Evolutionary conservation across 352 stramenopile genomes (phyloP), one percentile per base, ranked within the genome.

Genomic region (Pythium volutum): DNA sequence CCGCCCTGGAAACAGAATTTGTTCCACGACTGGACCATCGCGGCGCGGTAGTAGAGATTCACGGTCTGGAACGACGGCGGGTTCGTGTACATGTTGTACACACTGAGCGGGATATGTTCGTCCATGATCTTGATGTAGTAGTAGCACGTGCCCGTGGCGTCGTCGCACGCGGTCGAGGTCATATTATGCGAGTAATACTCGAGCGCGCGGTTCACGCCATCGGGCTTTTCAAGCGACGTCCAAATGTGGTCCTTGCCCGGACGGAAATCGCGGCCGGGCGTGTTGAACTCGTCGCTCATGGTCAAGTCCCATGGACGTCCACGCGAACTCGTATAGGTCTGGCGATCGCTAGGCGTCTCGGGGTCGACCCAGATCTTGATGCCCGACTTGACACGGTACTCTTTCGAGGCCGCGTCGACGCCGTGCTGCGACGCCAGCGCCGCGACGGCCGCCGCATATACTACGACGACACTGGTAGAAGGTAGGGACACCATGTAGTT

Each of bases 1-100:
- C 93, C 93, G 23, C 93, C 93, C 42, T 95, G 95, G 62, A 97
- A 97, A 64, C 93, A 98, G 68, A 98, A 98, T 65, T 98, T 98
- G 76, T 98, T 95, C 93, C 93, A 98, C n/a, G 69, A 78, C 52
- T 97, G 91, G 1, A 97, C 54, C 88, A 97, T 97, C 2, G 72
- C 93, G 22, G 78, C 88, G 0, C 70, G 66, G 59, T 89, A 89
- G 53, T 79, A 78, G 54, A 50, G 27, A 39, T 59, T 45, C 7
- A 47, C 53, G 39, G 50, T 65, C 51, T 72, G 22, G 56, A 61
- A 75, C 11, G 33, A 49, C 0, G 71, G 71, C 22, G 64, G 59
- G 20, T 50, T 59, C 9, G 39, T 51, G 53, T 71, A 78, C 26
- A 59, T 49, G 51, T 75, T 78, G 51, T 64, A 78, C 43, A 63